phyloP scores from a whole-genome alignment of 192 early-diverging fungal genomes.

The Backusella circina region DNA sequence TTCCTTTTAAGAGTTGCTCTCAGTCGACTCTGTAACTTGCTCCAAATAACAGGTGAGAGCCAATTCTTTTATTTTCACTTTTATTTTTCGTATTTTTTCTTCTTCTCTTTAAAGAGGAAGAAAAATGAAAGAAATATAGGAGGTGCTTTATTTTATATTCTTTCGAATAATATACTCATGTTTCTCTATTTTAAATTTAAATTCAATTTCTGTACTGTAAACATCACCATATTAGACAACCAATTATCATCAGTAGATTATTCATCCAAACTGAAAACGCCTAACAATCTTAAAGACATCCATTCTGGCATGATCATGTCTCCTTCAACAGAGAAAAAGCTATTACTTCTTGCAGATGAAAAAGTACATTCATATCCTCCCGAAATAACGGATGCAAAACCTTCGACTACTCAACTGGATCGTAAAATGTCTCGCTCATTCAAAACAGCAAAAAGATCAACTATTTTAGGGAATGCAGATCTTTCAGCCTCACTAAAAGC shows the following conservation, averaged over 20 bases:
- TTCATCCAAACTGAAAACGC: constrained; percentile 11
- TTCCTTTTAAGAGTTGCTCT: constrained; percentile 85
- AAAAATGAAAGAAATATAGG: background rate
- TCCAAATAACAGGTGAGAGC: constrained; percentile 38
- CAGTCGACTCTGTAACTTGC: constrained; percentile 72
- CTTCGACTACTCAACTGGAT: constrained; percentile 3
- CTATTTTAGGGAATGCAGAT: constrained; percentile 18
- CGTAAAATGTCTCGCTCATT: constrained; percentile 25
- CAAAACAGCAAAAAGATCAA: constrained; percentile 21
- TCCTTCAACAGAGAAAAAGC: background rate
- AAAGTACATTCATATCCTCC: constrained; percentile 10
- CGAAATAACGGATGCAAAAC: constrained; percentile 13
- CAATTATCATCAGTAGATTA: constrained; percentile 17
- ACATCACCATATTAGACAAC: background rate
- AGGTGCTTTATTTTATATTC: background rate
- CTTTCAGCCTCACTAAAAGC: background rate
- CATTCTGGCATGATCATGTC: background rate
- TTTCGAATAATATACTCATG: background rate
- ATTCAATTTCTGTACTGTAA: background rate
- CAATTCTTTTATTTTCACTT: background rate
- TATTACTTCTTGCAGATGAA: constrained; percentile 4
- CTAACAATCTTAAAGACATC: background rate
- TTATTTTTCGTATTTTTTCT: background rate
- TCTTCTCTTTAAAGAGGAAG: background rate
- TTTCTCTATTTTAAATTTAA: background rate